A percentile compares a stretch with the other conserved stretches of the same genome.
Conservation (phyloP, 2,329 filamentous ascomycete species). For the Penicillium sp. region DNA sequence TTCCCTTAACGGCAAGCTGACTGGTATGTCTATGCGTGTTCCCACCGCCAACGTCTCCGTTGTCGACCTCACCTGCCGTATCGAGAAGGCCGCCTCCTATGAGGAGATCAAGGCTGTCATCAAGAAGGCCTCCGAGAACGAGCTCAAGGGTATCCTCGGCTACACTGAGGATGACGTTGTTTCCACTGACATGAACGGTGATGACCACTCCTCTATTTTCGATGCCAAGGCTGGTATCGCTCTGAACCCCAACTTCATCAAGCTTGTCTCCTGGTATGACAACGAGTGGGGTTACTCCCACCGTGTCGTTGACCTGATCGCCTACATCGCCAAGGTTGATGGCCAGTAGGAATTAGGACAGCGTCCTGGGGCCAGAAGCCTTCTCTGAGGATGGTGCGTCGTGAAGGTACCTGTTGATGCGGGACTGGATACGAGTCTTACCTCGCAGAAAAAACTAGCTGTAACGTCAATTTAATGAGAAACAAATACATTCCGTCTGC, state of each 20-base stretch:
- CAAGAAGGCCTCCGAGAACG: constrained; percentile 80
- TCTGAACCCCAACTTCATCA: constrained; percentile 97
- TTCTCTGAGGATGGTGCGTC: constrained; percentile 29
- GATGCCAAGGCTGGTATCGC: constrained; percentile 99
- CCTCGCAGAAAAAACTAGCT: constrained; percentile 18
- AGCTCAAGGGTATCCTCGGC: constrained; percentile 84
- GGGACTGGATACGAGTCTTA: background rate
- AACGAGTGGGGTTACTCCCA: constrained; percentile 99
- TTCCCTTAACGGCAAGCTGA: constrained; percentile 97
- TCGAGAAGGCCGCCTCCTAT: constrained; percentile 73
- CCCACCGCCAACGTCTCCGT: constrained; percentile 98
- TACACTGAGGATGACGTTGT: constrained; percentile 98
- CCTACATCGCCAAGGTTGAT: constrained; percentile 78
- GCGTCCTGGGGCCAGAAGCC: constrained; percentile 32
- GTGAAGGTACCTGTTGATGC: constrained; percentile 3
- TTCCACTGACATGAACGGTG: constrained; percentile 89
- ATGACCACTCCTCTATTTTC: constrained; percentile 94
- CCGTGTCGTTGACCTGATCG: constrained; percentile 78
- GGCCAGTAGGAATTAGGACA: constrained; percentile 43
- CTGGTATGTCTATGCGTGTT: constrained; percentile 99
- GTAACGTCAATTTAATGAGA: constrained; percentile 28
- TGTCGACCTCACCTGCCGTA: constrained; percentile 91
- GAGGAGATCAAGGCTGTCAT: constrained; percentile 90
- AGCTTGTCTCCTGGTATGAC: constrained; percentile 98
- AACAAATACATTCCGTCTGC: constrained; percentile 21